Evolutionary conservation across 495 filamentous ascomycete genomes (phyloP), one percentile per base, ranked within the genome.

Genomic region (Aspergillus olivimuriae): DNA sequence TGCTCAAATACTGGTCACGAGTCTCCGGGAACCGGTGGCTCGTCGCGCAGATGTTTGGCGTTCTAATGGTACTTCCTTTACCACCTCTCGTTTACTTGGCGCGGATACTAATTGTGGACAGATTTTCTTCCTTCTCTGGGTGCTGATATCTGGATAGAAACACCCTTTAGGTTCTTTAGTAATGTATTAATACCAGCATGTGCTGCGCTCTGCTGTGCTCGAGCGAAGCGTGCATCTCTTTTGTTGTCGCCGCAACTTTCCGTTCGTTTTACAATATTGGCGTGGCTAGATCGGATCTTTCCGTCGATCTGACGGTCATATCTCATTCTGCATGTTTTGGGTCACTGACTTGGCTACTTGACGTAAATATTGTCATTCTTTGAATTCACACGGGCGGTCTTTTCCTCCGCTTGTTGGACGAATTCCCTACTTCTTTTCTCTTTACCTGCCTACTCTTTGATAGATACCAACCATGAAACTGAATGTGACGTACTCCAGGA

Each of bases 11-110:
- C 68, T 98, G 94, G 92, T 83, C 78, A 9, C 75, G 89, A 18
- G 90, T 97, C 9, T 88, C 85, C 16, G 86, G 89, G 19, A 98
- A 97, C 72, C 76, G 92, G 55, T 97, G 94, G 92, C 68, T 98
- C 36, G 80, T 98, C 41, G 94, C 90, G 12, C 96, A 97, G 77
- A 98, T 98, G 94, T 95, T 98, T 77, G 92, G 92, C 43, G 86
- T 86, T 55, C 58, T 85, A 53, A 84, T 85, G 80, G 77, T 85
- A 55, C 51, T 69, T 64, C 19, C n/a, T n/a, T 19, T 47, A 44
- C 23, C 15, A 41, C 3, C n/a, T 24, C 20, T 17, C 11, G 30
- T 7, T 26, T 39, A 10, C 12, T 22, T 3, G 18, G 3, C 22
- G 8, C 31, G 1, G 3, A 8, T 37, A 33, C 57, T 68, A 46